Base-by-base conservation (phyloP, 2,329 filamentous ascomycete species). In the Teratosphaeria gauchensis region DNA sequence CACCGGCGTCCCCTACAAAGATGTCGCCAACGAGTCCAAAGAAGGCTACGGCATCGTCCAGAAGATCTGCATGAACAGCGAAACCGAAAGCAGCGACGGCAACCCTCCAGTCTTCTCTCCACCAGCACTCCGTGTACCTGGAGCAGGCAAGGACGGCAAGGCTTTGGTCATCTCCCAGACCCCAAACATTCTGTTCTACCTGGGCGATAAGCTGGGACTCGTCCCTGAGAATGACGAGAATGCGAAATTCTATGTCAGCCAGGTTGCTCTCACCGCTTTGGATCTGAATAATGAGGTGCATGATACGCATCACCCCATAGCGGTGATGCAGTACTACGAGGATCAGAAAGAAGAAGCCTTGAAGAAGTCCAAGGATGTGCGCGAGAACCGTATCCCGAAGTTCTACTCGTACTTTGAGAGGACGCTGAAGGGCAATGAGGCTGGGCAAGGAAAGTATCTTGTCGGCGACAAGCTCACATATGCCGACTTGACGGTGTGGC, bases 221-320 rank as follows among this genome's bases (percentile, higher is more conserved):
- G 79, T 78, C 0, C 77, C 78, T 2, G 74, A 77, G 1, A 74
- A 75, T 1, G 78, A 77, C 56, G 76, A 77, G 55, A 65, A 68
- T 2, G 61, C 53, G 3, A 71, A 81, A 53, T 85, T 81, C 62
- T 78, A 81, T 58, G 76, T 90, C 61, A 84, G 89, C 59, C 78
- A 77, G 54, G 78, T 91, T 31, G 78, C 80, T 0, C 73, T 91
- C 59, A 91, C 88, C 2, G 85, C 87, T 1, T 73, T 92, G 19
- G 89, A 92, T 66, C 72, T 92, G 53, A 82, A 82, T 66, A 84
- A 86, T 64, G 89, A 92, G 74, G 72, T 83, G 0, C 89, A 92
- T 69, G 87, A 92, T 65, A 84, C 83, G 30, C 89, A 92, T 70
- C 89, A 92, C 67, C 89, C 89, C 24, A 59, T 68, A 32, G 65